A percentile compares a stretch with the other conserved stretches of the same genome.
These are phyloP conservation scores for Gossypium schwendimanii DNA, from an alignment of 441 rosid genomes.

Conservation along the genomic window DNA sequence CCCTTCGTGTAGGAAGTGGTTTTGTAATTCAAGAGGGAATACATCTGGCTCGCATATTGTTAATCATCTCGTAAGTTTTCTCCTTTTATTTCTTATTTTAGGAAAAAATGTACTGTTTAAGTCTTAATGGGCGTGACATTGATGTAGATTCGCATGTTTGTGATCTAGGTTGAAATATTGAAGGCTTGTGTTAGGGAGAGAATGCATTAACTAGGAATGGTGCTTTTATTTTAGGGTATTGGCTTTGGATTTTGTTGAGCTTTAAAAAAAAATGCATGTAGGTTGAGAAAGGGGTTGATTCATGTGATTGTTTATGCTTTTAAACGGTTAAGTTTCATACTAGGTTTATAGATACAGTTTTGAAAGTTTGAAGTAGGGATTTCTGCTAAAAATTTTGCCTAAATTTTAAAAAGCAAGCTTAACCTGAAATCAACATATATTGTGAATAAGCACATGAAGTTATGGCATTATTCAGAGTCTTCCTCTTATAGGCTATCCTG, in stretches of 20 bases:
- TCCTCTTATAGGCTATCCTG: background rate
- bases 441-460: background rate
- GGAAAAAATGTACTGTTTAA: background rate
- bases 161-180: background rate
- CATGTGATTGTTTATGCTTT: background rate
- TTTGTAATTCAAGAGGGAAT: conserved; percentile 97
- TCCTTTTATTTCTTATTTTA: background rate
- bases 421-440: background rate
- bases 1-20: conserved; percentile 98
- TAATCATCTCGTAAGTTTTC: conserved; percentile 77
- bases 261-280: background rate
- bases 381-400: background rate
- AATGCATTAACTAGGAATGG: background rate
- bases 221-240: conserved; percentile 4
- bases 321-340: background rate
- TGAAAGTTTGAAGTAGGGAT: background rate
- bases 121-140: background rate
- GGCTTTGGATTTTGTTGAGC: background rate
- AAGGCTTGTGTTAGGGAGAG: background rate
- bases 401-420: background rate
- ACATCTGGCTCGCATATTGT: conserved; percentile 98
- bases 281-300: conserved; percentile 1
- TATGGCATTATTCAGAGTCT: conserved; percentile 1
- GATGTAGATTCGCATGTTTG: conserved; percentile 8
- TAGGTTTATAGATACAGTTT: background rate